Evolutionary conservation across 768 basidiomycete genomes (phyloP), one percentile per base, ranked within the genome.

Genomic region (Mycena rosella): DNA sequence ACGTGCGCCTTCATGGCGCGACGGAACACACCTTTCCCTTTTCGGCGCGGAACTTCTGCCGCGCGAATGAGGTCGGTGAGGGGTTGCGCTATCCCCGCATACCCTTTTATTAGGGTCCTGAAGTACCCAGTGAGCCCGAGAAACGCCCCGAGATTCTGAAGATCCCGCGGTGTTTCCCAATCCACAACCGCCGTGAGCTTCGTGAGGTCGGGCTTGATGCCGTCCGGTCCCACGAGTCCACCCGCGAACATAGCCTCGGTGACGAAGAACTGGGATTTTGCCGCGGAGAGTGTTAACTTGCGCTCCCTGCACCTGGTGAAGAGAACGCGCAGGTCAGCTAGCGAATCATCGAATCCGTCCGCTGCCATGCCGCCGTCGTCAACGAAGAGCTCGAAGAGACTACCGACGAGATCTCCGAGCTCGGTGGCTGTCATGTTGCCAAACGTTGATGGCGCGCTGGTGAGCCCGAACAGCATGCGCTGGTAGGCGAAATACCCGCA

Each of bases 211-310:
- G 80, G 78, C 18, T 63, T 63, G 2, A 85, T 75, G 0, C 83
- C 83, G 0, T 73, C 49, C 1, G 74, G 70, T 4, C 80, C 74
- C 3, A 83, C 73, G 0, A 49, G 49, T 0, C 75, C 78, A 0
- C 82, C 82, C 4, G 79, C 78, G 52, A 83, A 84, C 0, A 78
- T 70, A 84, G 71, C n/a, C n/a, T n/a, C n/a, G n/a, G n/a, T n/a
- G n/a, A n/a, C n/a, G n/a, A n/a, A n/a, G n/a, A n/a, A n/a, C 18
- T 69, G 18, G 17, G 71, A 64, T 27, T 72, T 72, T 3, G 67
- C n/a, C 0, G 68, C 63, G 10, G 71, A 72, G 34, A 72, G 63
- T 5, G 71, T 62, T 9, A 69, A 55, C 6, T 60, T 45, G 24
- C 56, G 62, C 44, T 45, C 58, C 8, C 79, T 57, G 11, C 22